These are phyloP conservation scores for Fomitopsis palustris DNA, from an alignment of 1,284 basidiomycete species.

Conservation along the genomic window DNA sequence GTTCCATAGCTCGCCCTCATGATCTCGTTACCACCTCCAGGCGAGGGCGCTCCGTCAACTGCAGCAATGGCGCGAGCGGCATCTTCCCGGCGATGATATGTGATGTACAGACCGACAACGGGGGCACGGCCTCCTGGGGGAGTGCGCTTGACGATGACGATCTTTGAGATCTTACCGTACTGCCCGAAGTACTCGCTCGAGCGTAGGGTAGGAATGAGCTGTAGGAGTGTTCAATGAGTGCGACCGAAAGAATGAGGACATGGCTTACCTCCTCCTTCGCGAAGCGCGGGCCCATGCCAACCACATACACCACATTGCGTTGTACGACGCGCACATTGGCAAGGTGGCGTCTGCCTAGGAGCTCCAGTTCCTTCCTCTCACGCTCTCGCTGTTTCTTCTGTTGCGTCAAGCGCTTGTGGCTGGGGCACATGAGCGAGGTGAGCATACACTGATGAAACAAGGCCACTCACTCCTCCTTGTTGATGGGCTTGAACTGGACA, in stretches of 20 bases:
- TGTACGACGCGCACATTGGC: slow-evolving; percentile 96
- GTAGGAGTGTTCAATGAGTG: slow-evolving; percentile 13
- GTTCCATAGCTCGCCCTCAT: slow-evolving; percentile 96
- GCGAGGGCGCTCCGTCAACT: slow-evolving; percentile 87
- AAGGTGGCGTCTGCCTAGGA: slow-evolving; percentile 82
- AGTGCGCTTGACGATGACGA: slow-evolving; percentile 89
- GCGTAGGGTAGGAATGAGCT: slow-evolving; percentile 93
- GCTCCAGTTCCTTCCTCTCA: slow-evolving; percentile 93
- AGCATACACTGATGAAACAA: neutral
- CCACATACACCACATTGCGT: slow-evolving; percentile 94
- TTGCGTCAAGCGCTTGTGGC: slow-evolving; percentile 92
- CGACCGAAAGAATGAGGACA: slow-evolving; percentile 1
- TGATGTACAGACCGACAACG: slow-evolving; percentile 93
- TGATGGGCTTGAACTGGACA: slow-evolving; percentile 95
- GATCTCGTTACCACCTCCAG: slow-evolving; percentile 74
- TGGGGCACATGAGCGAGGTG: slow-evolving; percentile 29
- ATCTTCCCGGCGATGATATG: slow-evolving; percentile 93
- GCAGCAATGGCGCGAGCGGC: slow-evolving; percentile 91
- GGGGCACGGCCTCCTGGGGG: slow-evolving; percentile 71
- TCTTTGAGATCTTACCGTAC: slow-evolving; percentile 97
- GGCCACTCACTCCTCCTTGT: slow-evolving; percentile 85
- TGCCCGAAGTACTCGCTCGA: slow-evolving; percentile 98
- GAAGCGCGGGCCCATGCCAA: slow-evolving; percentile 86
- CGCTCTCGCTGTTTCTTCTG: slow-evolving; percentile 94
- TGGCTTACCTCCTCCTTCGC: slow-evolving; percentile 89